A percentile compares a stretch with the other conserved stretches of the same genome.
Conservation (phyloP, 768 basidiomycete genomes). For the Phylloporus sp. region DNA sequence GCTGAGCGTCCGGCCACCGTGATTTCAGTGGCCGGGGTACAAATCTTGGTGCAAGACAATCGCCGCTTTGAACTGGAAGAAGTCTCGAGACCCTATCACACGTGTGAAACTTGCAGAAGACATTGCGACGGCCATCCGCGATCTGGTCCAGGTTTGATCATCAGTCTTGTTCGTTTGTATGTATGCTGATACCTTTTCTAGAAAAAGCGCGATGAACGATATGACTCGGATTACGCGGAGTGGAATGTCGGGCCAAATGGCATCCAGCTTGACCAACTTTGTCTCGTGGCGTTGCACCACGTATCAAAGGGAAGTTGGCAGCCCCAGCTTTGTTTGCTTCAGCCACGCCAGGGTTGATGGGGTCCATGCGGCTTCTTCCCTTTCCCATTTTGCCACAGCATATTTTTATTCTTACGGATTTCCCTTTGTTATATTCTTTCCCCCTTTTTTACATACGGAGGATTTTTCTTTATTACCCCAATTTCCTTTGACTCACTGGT, state of each 20-base stretch:
- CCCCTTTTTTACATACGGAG: neutral
- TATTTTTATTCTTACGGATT: neutral
- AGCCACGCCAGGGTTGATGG: slow-evolving; percentile 13
- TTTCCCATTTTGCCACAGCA: neutral
- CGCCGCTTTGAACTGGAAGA: slow-evolving; percentile 72
- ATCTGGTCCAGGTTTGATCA: slow-evolving; percentile 54
- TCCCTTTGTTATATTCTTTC: neutral
- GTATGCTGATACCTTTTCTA: slow-evolving; percentile 12
- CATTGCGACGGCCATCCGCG: slow-evolving; percentile 64
- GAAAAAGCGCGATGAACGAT: slow-evolving; percentile 10
- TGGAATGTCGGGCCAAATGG: slow-evolving; percentile 27
- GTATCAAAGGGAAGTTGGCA: slow-evolving; percentile 82
- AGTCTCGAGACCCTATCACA: slow-evolving; percentile 69
- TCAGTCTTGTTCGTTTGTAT: neutral
- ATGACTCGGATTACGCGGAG: slow-evolving; percentile 5
- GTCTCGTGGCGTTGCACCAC: slow-evolving; percentile 72
- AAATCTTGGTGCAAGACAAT: slow-evolving; percentile 71
- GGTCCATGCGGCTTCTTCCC: neutral
- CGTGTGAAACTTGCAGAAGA: slow-evolving; percentile 71
- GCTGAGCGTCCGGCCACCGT: neutral
- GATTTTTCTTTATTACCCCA: neutral
- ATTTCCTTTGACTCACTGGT: neutral
- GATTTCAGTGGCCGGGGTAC: slow-evolving; percentile 75
- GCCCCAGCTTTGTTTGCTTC: slow-evolving; percentile 55
- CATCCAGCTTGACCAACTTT: slow-evolving; percentile 25